Conservation (phyloP, 2,329 filamentous ascomycete species). For the Penicillium sp. region DNA sequence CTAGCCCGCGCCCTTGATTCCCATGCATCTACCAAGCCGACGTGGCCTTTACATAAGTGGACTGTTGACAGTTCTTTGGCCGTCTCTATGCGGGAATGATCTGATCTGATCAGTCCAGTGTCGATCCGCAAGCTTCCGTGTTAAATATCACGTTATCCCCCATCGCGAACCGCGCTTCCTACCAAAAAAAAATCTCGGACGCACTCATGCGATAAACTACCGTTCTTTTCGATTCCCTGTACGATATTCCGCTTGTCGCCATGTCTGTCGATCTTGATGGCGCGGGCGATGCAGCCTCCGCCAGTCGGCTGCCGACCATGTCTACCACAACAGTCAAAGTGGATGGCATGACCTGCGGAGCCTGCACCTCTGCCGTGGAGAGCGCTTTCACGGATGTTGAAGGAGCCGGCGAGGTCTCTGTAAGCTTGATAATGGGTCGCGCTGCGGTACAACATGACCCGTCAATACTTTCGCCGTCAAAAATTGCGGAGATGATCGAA, state of each 20-base stretch:
- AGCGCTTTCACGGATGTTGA: conserved; percentile 79
- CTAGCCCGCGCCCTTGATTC: conserved; percentile 7
- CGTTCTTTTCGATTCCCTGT: neutral
- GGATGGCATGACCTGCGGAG: conserved; percentile 83
- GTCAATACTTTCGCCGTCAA: conserved; percentile 68
- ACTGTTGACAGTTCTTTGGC: neutral
- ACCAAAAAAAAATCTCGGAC: neutral
- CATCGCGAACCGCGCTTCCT: conserved; percentile 2
- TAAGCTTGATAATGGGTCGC: conserved; percentile 92
- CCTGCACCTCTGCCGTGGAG: conserved; percentile 95
- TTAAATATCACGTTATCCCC: conserved; percentile 16
- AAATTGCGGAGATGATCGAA: conserved; percentile 82
- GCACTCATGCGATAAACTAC: conserved; percentile 20
- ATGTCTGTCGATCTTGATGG: conserved; percentile 19
- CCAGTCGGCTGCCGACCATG: conserved; percentile 55
- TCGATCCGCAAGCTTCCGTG: conserved; percentile 25
- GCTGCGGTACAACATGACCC: conserved; percentile 93
- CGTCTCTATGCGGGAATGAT: conserved; percentile 16
- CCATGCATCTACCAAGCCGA: conserved; percentile 2
- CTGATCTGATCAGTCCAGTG: conserved; percentile 15
- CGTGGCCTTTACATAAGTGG: conserved; percentile 12
- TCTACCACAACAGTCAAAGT: conserved; percentile 89
- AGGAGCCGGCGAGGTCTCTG: conserved; percentile 81
- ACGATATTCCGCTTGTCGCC: conserved; percentile 9
- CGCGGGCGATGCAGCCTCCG: conserved; percentile 17